Evolutionary conservation across 2,329 filamentous ascomycete genomes (phyloP), one percentile per base, ranked within the genome.

Genomic region (Claviceps fusiformis): DNA sequence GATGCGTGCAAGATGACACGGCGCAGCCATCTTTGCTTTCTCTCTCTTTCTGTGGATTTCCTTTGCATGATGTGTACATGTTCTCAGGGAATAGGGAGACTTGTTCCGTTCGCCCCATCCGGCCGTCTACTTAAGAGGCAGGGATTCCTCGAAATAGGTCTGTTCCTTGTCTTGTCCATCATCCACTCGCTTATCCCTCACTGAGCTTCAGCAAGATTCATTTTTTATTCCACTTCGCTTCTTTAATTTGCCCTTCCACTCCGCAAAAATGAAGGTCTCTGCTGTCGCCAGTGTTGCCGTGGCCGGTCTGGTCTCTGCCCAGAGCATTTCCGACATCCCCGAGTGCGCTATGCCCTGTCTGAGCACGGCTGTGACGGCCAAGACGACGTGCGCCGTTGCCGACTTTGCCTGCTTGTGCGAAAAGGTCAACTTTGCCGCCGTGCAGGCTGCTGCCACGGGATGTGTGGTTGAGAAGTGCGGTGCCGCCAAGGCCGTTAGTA

Each of bases 381-480:
- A 64, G 58, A 69, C 68, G 57, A 54, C 46, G 49, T 73, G 71
- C 63, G 50, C 57, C 13, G 58, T 51, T 39, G 61, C 61, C 55
- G 71, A 73, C 62, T 61, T 62, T 56, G 52, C 60, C 46, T 73
- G 72, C 56, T 58, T 70, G 61, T 67, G 68, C 62, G 57, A 64
- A 55, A 27, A 45, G 43, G 52, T 47, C 3, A 63, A 64, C 65
- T 65, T 72, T 60, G 56, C 59, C 39, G 53, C 57, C 15, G 57
- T 73, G 62, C 65, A 66, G 58, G 53, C 56, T 44, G 59, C 54
- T 39, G 69, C 68, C 59, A 70, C 67, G 50, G 13, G 47, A 55
- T 73, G 71, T 57, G 68, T 73, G 55, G 57, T 73, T 55, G 49
- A 58, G 3, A 59, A 63, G 54, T 73, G 71, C 59, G 69, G 70